Evolutionary conservation across 2,329 filamentous ascomycete genomes (phyloP), one percentile per base, ranked within the genome.

Genomic region (Grosmannia huntii): DNA sequence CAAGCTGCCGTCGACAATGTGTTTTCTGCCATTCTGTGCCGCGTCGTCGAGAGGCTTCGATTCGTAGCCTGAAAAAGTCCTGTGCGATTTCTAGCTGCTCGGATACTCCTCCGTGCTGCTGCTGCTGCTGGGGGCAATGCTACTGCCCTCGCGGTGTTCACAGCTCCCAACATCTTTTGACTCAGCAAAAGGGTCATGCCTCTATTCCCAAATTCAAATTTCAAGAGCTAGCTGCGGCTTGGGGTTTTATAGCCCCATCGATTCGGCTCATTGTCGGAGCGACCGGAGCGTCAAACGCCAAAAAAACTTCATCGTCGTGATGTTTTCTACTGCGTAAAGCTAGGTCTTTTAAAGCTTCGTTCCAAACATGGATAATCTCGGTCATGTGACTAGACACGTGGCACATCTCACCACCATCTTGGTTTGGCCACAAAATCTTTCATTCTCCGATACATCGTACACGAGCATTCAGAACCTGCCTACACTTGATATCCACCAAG

Each of bases 321-420:
- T 60, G 44, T 33, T 56, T 54, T 58, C 57, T 60, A 60, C 59
- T 48, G 57, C 57, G 59, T 60, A 60, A 55, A 60, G 54, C 54
- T 57, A 4, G 54, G 59, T 56, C 57, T 56, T 38, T 55, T 5
- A 28, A 54, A 56, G 55, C 55, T 56, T 51, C 55, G n/a, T 56
- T 25, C 46, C 21, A 19, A 9, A 48, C 50, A 11, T 16, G 31
- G 55, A 16, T 54, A 54, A 36, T 9, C 16, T 11, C 5, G 14
- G 11, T 41, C 53, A 54, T 14, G 53, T 54, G 53, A 16, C 4
- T 0, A 2, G 5, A 16, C 44, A 49, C 54, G 25, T 56, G 52
- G 5, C 28, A 28, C 31, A 33, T 33, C 31, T 33, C 9, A 7
- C 9, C 31, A 33, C 11, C 4, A 16, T 6, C 9, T 23, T n/a